Evolutionary conservation across 805 yeast species (phyloP), one percentile per base, ranked within the genome.

Genomic region (Maudiozyma barnettii): DNA sequence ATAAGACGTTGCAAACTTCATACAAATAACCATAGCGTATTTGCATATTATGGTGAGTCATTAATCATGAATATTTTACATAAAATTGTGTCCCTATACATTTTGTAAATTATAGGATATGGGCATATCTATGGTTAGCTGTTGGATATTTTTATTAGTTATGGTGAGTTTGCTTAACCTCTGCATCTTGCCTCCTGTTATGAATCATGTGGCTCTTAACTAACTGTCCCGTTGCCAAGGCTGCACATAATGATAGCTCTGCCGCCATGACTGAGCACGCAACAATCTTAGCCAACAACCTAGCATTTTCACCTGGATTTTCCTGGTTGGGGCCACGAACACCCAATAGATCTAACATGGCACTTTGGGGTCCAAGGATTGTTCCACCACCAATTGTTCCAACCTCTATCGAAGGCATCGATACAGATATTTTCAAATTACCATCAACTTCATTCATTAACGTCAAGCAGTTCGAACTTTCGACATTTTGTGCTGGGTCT

Each of bases 361-460:
- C 87, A 44, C 90, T 85, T 70, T 93, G 99, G 39, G 99, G 97
- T 62, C 86, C 98, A 59, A 93, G 77, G 53, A 93, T 86, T 3
- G 99, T 93, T 63, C 99, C 99, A 54, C 99, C 99, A 49, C 99
- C 99, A 67, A 93, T 89, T 2, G 99, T 93, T 54, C 99, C 99
- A 41, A 93, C 99, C 70, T 93, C 99, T 57, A 93, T 88, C 26
- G 95, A 87, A 29, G 99, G 99, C 99, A 93, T 93, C 4, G 98
- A 87, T n/a, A 93, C 99, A 1, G 96, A 86, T 37, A 93, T 84
- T 56, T 79, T 83, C 61, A 93, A 75, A 60, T 87, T 86, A 13
- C 96, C 99, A 38, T 76, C 73, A 44, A 74, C 74, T 64, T 85
- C 88, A 59, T 82, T 81, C 95, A 93, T 90, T 55, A 93, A 74